These are phyloP conservation scores for Phlegmacium glaucopus DNA, from an alignment of 768 basidiomycete genomes.

Conservation along the genomic window DNA sequence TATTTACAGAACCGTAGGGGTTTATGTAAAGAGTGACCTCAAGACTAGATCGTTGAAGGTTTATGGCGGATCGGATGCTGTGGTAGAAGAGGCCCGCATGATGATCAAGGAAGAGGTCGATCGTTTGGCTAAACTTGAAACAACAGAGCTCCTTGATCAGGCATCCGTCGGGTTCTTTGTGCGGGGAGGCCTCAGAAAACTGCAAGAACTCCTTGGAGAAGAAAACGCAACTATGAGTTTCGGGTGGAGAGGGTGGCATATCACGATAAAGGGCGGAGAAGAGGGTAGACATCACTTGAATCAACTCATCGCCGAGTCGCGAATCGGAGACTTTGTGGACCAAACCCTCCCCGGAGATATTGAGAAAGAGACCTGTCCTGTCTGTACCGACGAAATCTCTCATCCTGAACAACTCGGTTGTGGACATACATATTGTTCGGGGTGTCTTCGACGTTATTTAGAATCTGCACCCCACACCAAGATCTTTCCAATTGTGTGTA, in stretches of 20 bases:
- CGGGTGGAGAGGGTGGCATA: conserved; percentile 28
- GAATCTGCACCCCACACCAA: conserved; percentile 36
- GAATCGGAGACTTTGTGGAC: conserved; percentile 4
- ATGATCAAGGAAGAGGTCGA: conserved; percentile 47
- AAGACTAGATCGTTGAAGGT: conserved; percentile 41
- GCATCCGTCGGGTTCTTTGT: conserved; percentile 48
- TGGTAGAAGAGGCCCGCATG: conserved; percentile 38
- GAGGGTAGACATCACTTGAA: conserved; percentile 47
- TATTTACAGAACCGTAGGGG: conserved; percentile 26
- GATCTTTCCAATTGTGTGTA: conserved; percentile 60
- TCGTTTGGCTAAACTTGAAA: conserved; percentile 36
- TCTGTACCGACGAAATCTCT: conserved; percentile 47
- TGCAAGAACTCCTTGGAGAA: conserved; percentile 54
- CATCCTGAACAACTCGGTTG: conserved; percentile 42
- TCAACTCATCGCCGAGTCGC: conserved; percentile 40
- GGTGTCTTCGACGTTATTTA: conserved; percentile 47
- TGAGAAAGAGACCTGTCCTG: conserved; percentile 38
- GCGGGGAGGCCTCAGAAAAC: conserved; percentile 41
- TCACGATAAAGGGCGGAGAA: conserved; percentile 55
- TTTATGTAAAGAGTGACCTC: conserved; percentile 44
- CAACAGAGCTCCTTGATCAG: conserved; percentile 26
- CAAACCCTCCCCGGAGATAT: conserved; percentile 2
- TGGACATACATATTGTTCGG: conserved; percentile 47
- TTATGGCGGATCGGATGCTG: conserved; percentile 36
- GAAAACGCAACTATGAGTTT: conserved; percentile 48